Conservation (phyloP, 2,329 filamentous ascomycete genomes). For the Sporothrix pallida region DNA sequence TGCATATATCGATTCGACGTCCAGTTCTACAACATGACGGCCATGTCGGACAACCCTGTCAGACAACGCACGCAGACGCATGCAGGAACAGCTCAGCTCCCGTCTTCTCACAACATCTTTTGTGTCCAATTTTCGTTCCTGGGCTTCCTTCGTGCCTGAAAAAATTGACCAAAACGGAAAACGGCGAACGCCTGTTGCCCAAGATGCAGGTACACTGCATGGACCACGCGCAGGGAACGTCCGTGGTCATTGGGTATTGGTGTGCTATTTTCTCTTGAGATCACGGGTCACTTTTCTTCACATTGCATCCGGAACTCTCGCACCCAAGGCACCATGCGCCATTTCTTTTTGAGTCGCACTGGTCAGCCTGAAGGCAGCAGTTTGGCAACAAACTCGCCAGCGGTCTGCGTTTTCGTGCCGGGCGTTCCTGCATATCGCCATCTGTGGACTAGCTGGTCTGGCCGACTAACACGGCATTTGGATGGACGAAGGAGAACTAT, state of each 20-base stretch:
- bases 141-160: neutral
- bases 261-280: neutral
- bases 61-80: constrained; percentile 2
- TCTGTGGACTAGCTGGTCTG: neutral
- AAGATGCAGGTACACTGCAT: constrained; percentile 20
- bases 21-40: constrained; percentile 3
- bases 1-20: neutral
- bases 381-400: neutral
- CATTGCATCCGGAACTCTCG: neutral
- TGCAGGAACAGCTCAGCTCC: constrained; percentile 24
- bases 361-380: constrained; percentile 17
- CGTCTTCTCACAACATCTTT: constrained; percentile 4
- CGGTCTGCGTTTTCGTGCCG: neutral
- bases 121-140: no score
- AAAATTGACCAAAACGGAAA: neutral
- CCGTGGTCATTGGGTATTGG: neutral
- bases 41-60: neutral
- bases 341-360: neutral
- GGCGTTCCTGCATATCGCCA: neutral
- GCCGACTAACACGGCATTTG: neutral
- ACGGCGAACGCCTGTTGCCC: neutral
- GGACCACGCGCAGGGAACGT: neutral
- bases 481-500: neutral
- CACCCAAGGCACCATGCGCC: neutral
- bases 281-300: neutral